Base-by-base conservation (phyloP, 805 yeast genomes). In the Saccharomyces eubayanus region DNA sequence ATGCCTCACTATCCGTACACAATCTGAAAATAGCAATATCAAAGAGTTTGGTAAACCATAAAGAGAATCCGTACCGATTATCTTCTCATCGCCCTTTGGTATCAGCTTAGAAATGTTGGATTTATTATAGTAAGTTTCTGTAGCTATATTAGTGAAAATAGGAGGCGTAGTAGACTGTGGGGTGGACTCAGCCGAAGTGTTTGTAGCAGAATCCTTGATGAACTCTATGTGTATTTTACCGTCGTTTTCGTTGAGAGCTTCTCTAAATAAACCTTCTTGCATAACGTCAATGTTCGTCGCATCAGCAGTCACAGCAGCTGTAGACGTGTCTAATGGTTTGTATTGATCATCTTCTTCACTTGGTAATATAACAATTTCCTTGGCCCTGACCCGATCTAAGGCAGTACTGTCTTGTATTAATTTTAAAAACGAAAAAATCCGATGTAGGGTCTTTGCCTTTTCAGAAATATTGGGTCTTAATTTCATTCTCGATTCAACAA, bases 21-120 rank as follows among this genome's bases (percentile, higher is more conserved):
- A 83, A 57, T 85, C 88, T 54, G 86, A 79, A 69, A 89, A 87
- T 52, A 89, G 70, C 24, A 83, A 61, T 53, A 88, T 84, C 46
- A 89, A 72, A 2, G 96, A 85, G 62, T 87, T 88, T 6, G 96
- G 96, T 53, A 89, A 72, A 0, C 96, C 96, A 65, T 87, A 89
- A 50, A 89, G 73, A 0, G 91, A 87, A 67, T 87, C 95, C 0
- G 91, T 84, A 8, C 90, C 83, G 57, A 85, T 75, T 51, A 79
- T 75, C 57, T 81, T 80, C 62, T 79, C 81, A 53, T 79, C 79
- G 40, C 77, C 70, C 59, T 78, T 80, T 4, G 66, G 70, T 52
- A 67, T 72, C 50, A n/a, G 57, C 50, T n/a, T 57, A n/a, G 43
- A 36, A 8, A 36, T n/a, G 16, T 36, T 16, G 16, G 43, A 36